Evolutionary conservation across 2,329 filamentous ascomycete genomes (phyloP).

Genomic region (Apiospora rasikravindrae): DNA sequence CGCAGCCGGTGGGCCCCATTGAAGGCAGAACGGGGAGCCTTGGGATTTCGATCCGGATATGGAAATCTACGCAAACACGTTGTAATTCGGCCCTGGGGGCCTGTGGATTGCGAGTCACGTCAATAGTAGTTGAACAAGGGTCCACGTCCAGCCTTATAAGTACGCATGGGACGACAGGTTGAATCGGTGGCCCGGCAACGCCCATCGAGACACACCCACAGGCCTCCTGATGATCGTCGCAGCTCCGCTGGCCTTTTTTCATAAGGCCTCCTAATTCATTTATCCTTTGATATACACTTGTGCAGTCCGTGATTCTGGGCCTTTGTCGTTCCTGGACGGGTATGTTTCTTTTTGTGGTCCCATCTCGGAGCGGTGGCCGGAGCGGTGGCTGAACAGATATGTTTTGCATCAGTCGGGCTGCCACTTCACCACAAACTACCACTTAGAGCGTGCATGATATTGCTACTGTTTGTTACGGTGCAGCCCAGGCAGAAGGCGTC

Average conservation of each 20-base stretch:
- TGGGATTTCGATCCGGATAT: neutral
- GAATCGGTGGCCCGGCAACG: neutral
- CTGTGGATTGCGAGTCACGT: neutral
- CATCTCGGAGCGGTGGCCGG: neutral
- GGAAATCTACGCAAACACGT: neutral
- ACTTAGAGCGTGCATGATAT: neutral
- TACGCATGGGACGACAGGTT: neutral
- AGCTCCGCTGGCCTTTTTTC: neutral
- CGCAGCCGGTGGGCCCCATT: neutral
- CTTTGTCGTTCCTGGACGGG: neutral
- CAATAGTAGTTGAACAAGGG: neutral
- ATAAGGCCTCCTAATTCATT: neutral
- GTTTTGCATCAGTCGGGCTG: neutral
- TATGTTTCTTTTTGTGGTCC: neutral
- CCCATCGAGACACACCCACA: neutral
- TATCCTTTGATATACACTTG: neutral
- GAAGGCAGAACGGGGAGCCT: neutral
- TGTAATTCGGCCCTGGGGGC: neutral
- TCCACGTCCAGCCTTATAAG: neutral
- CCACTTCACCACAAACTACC: neutral
- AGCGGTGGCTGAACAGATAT: neutral
- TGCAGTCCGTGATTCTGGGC: neutral
- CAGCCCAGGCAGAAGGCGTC: neutral
- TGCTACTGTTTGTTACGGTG: neutral
- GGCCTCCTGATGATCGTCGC: neutral